Base-by-base conservation (phyloP, 1,139 yeast genomes). In the Candida sanyaensis region DNA sequence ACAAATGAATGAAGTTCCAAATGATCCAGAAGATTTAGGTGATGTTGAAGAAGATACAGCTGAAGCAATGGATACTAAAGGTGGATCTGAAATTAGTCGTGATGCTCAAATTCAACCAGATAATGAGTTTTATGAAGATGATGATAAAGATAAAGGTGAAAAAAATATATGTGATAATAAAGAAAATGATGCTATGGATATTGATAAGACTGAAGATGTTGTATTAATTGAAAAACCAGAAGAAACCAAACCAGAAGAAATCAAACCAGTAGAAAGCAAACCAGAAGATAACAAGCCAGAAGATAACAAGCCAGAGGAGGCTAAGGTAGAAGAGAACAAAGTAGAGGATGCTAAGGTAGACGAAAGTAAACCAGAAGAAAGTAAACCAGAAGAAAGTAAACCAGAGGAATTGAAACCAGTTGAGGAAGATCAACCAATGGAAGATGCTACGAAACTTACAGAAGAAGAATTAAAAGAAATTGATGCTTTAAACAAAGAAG, bases 1-100 rank as follows among this genome's bases (percentile, higher is more conserved):
- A 28, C 99, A 93, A 68, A 83, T 91, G 84, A 87, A 89, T 59
- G 83, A 86, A 46, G 96, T 90, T 29, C 99, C 99, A 6, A 76
- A 41, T 23, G 98, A 92, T 66, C 78, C 83, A 21, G 96, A 88
- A 59, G 96, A 89, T 58, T 70, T 78, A 52, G 95, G 91, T 26
- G 97, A 91, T 60, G 42, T 51, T 7, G 92, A 88, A 37, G 96
- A 87, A 65, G 96, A 88, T 62, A 68, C 83, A 1, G 70, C 73
- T 13, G 84, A 77, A 52, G 90, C 96, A 3, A 84, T 83, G 54
- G 98, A 92, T 61, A 86, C 95, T 6, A 82, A 88, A 62, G 98
- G 98, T 38, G 98, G 99, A 2, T 88, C 96, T 0, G 88, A 87
- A 59, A 81, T 78, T 60, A 92, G 92, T 6, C 79, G 93, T 53